Evolutionary conservation across 2,329 filamentous ascomycete species (phyloP).

Genomic region (Dactylellina drechsleri): DNA sequence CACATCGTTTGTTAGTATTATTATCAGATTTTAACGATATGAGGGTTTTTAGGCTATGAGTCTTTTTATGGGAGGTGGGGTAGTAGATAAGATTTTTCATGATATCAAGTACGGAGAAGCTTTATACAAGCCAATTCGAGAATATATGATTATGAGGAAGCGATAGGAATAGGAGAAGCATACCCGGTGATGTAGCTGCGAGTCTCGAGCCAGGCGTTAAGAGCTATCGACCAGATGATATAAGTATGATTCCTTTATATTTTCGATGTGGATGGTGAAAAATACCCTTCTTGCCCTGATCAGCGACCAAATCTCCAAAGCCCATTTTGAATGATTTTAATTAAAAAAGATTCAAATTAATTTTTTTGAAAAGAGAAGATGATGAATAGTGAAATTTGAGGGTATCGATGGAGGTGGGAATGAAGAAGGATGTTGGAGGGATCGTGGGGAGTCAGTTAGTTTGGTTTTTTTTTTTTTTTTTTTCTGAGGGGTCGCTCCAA

Average conservation of each 20-base stretch:
- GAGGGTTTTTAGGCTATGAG: background rate
- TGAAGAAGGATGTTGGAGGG: background rate
- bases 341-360: slow-evolving; percentile 14
- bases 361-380: background rate
- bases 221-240: slow-evolving; percentile 59
- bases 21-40: background rate
- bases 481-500: slow-evolving; percentile 21
- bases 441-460: slow-evolving; percentile 18
- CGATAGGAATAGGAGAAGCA: slow-evolving; percentile 62
- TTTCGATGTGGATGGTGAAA: slow-evolving; percentile 49
- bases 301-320: slow-evolving; percentile 74
- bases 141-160: slow-evolving; percentile 32
- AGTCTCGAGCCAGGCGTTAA: slow-evolving; percentile 78
- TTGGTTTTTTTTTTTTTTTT: background rate
- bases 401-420: slow-evolving; percentile 8
- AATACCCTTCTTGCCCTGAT: slow-evolving; percentile 71
- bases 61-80: slow-evolving; percentile 3
- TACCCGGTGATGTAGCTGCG: slow-evolving; percentile 86
- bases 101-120: slow-evolving; percentile 64
- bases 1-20: background rate
- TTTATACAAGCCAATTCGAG: slow-evolving; percentile 66
- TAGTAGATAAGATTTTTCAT: slow-evolving; percentile 35
- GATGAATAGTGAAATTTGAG: background rate
- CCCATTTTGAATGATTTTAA: slow-evolving; percentile 67
- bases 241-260: slow-evolving; percentile 11